Conservation (phyloP, 2,329 filamentous ascomycete genomes). For the Cladophialophora psammophila region DNA sequence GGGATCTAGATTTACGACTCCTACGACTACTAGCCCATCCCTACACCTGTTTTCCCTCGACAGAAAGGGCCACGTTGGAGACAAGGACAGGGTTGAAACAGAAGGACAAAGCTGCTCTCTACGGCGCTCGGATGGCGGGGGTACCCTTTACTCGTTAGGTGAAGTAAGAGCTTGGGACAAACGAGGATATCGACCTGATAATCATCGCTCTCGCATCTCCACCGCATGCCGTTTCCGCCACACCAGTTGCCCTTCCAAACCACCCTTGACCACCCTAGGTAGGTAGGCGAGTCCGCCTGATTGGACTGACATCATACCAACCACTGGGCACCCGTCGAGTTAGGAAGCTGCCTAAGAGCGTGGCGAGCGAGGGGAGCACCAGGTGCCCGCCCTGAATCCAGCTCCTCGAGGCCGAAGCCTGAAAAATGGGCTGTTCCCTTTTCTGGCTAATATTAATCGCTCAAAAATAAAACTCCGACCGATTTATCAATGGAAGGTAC, state of each 20-base stretch:
- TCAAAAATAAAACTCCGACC: not conserved
- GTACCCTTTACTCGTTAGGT: not conserved
- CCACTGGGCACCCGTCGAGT: not conserved
- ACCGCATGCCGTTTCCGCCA: not conserved
- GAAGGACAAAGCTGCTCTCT: not conserved
- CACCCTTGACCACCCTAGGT: not conserved
- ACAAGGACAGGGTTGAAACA: not conserved
- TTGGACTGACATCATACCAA: not conserved
- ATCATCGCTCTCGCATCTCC: not conserved
- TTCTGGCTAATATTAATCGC: no score
- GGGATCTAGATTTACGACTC: not conserved
- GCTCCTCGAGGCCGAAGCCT: not conserved
- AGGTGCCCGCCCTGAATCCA: not conserved
- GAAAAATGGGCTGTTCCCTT: not conserved
- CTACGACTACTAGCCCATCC: not conserved
- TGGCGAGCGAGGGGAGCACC: not conserved
- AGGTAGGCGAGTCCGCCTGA: constrained; percentile 2
- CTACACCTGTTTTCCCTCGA: not conserved
- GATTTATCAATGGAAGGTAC: not conserved
- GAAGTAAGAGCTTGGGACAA: not conserved
- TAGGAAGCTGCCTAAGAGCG: not conserved
- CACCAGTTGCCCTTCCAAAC: not conserved
- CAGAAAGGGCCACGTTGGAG: not conserved
- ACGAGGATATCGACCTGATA: constrained; percentile 14
- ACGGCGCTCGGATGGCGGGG: constrained; percentile 6